Conservation (phyloP, 2,329 filamentous ascomycete species). For the Epichloe uncinata region DNA sequence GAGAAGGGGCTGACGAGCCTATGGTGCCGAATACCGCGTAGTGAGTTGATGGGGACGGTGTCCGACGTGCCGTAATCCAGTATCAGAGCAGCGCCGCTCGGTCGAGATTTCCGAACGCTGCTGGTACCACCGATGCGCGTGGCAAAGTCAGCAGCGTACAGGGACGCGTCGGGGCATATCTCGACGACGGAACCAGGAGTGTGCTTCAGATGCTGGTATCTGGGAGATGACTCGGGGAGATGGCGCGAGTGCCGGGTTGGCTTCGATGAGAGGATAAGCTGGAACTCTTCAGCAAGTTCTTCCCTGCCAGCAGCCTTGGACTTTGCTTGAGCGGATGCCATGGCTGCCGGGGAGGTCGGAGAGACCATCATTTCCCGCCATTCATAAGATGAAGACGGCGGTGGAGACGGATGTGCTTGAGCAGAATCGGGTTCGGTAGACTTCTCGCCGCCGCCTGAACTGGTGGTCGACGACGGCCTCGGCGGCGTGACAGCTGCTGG, state of each 20-base stretch:
- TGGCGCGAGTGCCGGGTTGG: slow-evolving; percentile 74
- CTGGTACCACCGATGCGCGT: slow-evolving; percentile 62
- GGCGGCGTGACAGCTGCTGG: slow-evolving; percentile 15
- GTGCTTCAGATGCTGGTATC: slow-evolving; percentile 63
- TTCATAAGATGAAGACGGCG: slow-evolving; percentile 27
- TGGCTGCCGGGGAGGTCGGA: slow-evolving; percentile 43
- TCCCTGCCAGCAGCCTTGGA: slow-evolving; percentile 32
- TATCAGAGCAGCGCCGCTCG: slow-evolving; percentile 82
- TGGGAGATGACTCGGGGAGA: slow-evolving; percentile 66
- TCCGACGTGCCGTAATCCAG: slow-evolving; percentile 81
- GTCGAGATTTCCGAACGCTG: slow-evolving; percentile 39
- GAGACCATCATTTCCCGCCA: slow-evolving; percentile 78
- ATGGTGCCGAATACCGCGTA: slow-evolving; percentile 78
- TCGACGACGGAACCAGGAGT: slow-evolving; percentile 64
- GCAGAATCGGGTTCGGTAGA: not conserved
- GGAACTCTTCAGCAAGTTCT: slow-evolving; percentile 62
- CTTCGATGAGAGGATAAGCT: slow-evolving; percentile 62
- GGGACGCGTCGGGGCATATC: slow-evolving; percentile 74
- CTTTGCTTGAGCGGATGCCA: slow-evolving; percentile 39
- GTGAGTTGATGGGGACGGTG: slow-evolving; percentile 72
- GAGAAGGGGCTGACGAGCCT: slow-evolving; percentile 64
- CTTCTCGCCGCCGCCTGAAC: not conserved
- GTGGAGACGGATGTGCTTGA: not conserved
- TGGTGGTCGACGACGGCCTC: slow-evolving; percentile 13
- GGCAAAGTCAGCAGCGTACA: slow-evolving; percentile 73